Base-by-base conservation (phyloP, 805 yeast genomes). In the Teunomyces pallodes region DNA sequence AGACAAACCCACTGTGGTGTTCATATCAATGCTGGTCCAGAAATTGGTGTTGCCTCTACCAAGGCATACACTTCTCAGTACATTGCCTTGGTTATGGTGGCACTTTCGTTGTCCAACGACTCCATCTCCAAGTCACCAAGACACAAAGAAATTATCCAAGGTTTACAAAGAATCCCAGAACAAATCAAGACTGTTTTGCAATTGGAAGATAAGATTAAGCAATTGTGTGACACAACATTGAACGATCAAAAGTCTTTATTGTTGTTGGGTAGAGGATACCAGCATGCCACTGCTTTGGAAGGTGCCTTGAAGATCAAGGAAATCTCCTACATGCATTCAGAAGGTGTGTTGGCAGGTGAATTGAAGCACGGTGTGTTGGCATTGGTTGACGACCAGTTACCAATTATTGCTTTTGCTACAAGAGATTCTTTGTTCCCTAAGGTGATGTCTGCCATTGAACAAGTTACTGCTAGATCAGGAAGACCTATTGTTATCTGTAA, bases 1-100 rank as follows among this genome's bases (percentile, higher is more conserved):
- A 85, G 99, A 74, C 90, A 84, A 64, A 94, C 99, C 17, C 96
- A 91, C 71, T 94, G 99, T 77, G 99, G 99, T 82, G 97, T 94
- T 48, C 99, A 94, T 69, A 91, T 94, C 67, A 94, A 94, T 66
- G 99, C 99, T 43, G 99, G 99, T 56, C 99, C 99, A 41, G 99
- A 94, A 74, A 94, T 94, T 55, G 98, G 99, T 70, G 99, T 94
- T 58, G 99, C 99, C 9, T 90, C 97, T 9, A 94, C 99, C 42
- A 94, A 94, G 74, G 99, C 99, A 27, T 94, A 94, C 76, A 94
- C 99, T 6, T 94, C 99, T 9, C 99, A 94, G 70, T 94, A 84
- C 69, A 91, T 95, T 68, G 98, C 99, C 0, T 76, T 94, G 54
- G 97, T 92, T 4, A 90, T 94, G 97, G 80, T 94, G 74, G 98